Evolutionary conservation across 176 grass and related monocot genomes (phyloP).

Genomic region (Dactylis glomerata): DNA sequence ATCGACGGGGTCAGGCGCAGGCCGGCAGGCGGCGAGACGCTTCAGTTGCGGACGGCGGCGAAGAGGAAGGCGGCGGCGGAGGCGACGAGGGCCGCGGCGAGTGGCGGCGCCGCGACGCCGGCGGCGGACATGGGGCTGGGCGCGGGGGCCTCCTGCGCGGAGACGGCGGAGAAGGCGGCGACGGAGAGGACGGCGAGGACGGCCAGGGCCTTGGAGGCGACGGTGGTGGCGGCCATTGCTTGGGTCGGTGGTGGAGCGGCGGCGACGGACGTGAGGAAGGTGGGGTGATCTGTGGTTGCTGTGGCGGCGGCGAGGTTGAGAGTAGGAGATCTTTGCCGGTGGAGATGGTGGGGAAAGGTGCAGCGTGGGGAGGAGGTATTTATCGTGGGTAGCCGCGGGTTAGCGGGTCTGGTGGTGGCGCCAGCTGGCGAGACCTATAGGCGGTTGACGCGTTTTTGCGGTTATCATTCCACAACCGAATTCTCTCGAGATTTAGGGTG

Average conservation of each 20-base stretch:
- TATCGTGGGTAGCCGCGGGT: constrained; percentile 15
- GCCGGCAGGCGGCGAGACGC: not conserved
- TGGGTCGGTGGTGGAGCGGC: not conserved
- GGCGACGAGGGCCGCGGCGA: constrained; percentile 38
- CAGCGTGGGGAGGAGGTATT: not conserved
- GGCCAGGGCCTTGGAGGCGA: constrained; percentile 38
- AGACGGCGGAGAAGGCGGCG: constrained; percentile 22
- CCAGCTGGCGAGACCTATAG: constrained; percentile 3
- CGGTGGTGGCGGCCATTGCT: constrained; percentile 35
- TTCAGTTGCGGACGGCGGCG: constrained; percentile 45
- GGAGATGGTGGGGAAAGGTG: constrained; percentile 25
- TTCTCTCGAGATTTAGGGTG: not conserved
- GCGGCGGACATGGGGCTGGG: constrained; percentile 46
- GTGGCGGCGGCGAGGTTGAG: not conserved
- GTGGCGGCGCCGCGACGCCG: constrained; percentile 17
- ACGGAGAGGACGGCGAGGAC: constrained; percentile 30
- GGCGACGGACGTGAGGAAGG: not conserved
- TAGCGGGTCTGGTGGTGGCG: constrained; percentile 2
- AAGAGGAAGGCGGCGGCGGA: constrained; percentile 53
- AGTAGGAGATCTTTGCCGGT: not conserved
- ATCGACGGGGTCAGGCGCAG: not conserved
- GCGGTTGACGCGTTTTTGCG: not conserved
- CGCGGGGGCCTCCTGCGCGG: constrained; percentile 43
- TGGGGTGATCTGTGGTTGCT: not conserved
- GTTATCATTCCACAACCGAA: no score